Evolutionary conservation across 495 filamentous ascomycete species (phyloP).

Genomic region (Penicillium paxilli): DNA sequence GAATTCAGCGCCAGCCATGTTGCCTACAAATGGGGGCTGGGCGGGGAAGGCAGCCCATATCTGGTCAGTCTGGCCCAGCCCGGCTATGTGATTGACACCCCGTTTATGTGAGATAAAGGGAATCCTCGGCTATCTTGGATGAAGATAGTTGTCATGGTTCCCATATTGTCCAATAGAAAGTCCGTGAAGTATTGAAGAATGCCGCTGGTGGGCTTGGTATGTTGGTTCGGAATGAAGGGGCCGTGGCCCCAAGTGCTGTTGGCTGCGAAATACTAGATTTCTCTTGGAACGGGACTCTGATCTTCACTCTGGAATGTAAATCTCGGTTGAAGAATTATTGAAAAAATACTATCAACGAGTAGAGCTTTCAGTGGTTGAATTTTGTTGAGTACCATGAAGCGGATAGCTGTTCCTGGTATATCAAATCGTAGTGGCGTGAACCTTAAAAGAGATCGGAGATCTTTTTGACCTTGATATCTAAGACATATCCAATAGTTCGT

Average conservation of each 20-base stretch:
- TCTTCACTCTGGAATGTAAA: constrained; percentile 7
- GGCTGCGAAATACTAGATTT: too few relatives aligned
- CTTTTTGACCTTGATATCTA: neutral
- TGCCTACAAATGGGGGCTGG: constrained; percentile 1
- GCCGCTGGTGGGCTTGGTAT: constrained; percentile 9
- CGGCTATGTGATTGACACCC: constrained; percentile 1
- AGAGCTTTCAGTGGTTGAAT: neutral
- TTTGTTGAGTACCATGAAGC: neutral
- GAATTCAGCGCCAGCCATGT: constrained; percentile 9
- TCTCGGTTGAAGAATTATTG: too few relatives aligned
- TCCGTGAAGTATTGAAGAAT: constrained; percentile 2
- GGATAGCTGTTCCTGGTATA: neutral
- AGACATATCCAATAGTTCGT: neutral
- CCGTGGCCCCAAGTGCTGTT: too few relatives aligned
- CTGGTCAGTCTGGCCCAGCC: constrained; percentile 1
- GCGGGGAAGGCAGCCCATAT: constrained; percentile 4
- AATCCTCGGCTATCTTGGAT: neutral
- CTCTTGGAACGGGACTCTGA: too few relatives aligned
- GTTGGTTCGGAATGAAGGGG: constrained; percentile 21
- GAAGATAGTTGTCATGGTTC: neutral
- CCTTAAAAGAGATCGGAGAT: neutral
- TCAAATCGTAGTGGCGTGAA: neutral
- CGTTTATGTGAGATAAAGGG: neutral
- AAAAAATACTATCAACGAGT: too few relatives aligned
- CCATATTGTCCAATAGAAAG: neutral